Evolutionary conservation across 306 rosid species (phyloP), one percentile per base, ranked within the genome.

Genomic region (Ochetophila trinervis): DNA sequence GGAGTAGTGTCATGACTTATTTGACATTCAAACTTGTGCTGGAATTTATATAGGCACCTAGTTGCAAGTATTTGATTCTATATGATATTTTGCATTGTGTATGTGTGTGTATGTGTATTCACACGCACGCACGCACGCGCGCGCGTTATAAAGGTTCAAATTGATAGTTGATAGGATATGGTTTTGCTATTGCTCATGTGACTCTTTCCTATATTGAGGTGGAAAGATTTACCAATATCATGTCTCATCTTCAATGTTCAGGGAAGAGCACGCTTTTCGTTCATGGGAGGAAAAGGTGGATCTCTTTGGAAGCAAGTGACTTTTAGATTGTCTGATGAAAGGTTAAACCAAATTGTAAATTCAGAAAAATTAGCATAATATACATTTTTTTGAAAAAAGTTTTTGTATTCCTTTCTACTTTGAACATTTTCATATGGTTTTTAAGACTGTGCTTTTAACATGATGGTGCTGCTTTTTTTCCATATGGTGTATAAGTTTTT

Each of bases 281-380:
- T 87, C 70, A 90, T 94, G 97, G 99, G 99, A 63, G 97, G 90
- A 65, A 83, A 83, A 82, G 96, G 99, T 36, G 96, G 99, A 66
- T 21, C 87, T 9, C 97, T 90, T 40, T 93, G 99, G 99, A 90
- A 87, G 85, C 97, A 90, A 51, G 65, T 93, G 85, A 76, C 86
- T 14, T 90, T 79, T 74, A 79, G 83, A 78, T 71, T 94, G 66
- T 84, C 90, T 53, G 85, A 90, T 65, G 82, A 77, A 72, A 90
- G 99, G 99, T 89, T 68, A 36, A 85, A 70, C 15, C 50, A 14
- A 65, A 74, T 37, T 45, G 35, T 53, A 21, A 53, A 69, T 53
- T 52, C 19, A 23, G 63, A 59, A 72, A 17, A 17, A 65, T 40
- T 48, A 52, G 42, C 52, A 54, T 34, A 15, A 40, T 40, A 40